Percentiles rank a stretch among this genome's conserved stretches.
Conservation (phyloP, 2,329 filamentous ascomycete species). For the Emericellopsis cladophorae region DNA sequence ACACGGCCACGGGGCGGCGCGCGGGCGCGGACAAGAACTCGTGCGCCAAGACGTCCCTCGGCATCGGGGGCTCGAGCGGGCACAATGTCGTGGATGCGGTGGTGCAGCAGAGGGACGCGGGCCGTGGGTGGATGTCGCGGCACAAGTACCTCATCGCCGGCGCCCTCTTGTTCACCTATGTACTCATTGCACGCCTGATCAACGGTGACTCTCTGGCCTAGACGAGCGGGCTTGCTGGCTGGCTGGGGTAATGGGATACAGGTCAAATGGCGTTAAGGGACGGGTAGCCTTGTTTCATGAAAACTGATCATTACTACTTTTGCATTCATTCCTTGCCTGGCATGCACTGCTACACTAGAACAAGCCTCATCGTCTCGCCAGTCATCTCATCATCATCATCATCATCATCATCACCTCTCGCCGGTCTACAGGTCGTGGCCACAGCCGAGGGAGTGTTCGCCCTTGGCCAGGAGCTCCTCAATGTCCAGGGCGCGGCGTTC, state of each 20-base stretch:
- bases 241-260: too few relatives aligned
- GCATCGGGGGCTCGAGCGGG: slow-evolving; percentile 49
- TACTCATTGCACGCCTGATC: slow-evolving; percentile 65
- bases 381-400: too few relatives aligned
- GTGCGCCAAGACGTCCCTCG: slow-evolving; percentile 38
- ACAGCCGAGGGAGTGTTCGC: slow-evolving; percentile 20
- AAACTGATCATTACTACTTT: too few relatives aligned
- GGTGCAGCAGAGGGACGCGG: slow-evolving; percentile 65
- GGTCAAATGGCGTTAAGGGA: too few relatives aligned
- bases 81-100: slow-evolving; percentile 63
- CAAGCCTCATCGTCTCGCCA: too few relatives aligned
- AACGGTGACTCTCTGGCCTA: slow-evolving; percentile 24
- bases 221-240: too few relatives aligned
- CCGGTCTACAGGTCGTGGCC: slow-evolving; percentile 15
- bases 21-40: slow-evolving; percentile 32
- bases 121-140: slow-evolving; percentile 67
- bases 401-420: background rate
- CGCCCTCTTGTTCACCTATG: slow-evolving; percentile 65
- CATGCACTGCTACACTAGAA: too few relatives aligned
- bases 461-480: slow-evolving; percentile 18
- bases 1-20: slow-evolving; percentile 59
- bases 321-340: too few relatives aligned
- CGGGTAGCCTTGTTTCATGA: too few relatives aligned
- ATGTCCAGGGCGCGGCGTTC: slow-evolving; percentile 7
- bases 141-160: slow-evolving; percentile 69